Evolutionary conservation across 495 filamentous ascomycete genomes (phyloP).

Genomic region (Tuber indicum): DNA sequence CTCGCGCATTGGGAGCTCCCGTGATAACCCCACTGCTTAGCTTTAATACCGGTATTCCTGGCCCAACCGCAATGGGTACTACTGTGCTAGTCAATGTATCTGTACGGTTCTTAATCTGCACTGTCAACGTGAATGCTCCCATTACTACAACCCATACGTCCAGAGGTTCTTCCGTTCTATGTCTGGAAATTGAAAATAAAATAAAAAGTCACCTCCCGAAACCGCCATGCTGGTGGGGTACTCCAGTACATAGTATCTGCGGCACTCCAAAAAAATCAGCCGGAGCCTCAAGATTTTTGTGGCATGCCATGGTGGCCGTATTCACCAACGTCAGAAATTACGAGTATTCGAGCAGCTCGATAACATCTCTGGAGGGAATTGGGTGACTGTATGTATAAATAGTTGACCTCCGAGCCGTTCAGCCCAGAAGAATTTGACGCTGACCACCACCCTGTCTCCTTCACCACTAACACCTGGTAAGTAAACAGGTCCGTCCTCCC

Average conservation of each 20-base stretch:
- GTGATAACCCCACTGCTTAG: not conserved
- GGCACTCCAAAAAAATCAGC: too few species aligned
- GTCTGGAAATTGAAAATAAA: not conserved
- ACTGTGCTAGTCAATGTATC: not conserved
- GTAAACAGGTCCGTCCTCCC: slow-evolving; percentile 4
- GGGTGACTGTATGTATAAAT: slow-evolving; percentile 27
- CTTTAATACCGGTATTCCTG: not conserved
- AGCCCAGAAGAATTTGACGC: not conserved
- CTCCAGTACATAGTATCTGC: not conserved
- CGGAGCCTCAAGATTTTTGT: too few species aligned
- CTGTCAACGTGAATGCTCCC: not conserved
- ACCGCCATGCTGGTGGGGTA: not conserved
- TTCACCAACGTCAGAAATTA: too few species aligned
- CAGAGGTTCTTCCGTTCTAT: not conserved
- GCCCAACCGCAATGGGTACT: too few species aligned
- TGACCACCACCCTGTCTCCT: slow-evolving; percentile 27
- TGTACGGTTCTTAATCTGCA: not conserved
- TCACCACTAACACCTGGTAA: slow-evolving; percentile 29
- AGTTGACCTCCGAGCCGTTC: slow-evolving; percentile 14
- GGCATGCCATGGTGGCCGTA: too few species aligned
- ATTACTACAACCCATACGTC: not conserved
- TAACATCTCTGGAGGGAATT: not conserved
- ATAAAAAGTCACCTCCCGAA: not conserved
- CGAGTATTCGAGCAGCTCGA: not conserved
- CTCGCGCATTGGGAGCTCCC: too few species aligned